These are phyloP conservation scores for Suillus fuscotomentosus DNA, from an alignment of 768 basidiomycete species.

Conservation along the genomic window DNA sequence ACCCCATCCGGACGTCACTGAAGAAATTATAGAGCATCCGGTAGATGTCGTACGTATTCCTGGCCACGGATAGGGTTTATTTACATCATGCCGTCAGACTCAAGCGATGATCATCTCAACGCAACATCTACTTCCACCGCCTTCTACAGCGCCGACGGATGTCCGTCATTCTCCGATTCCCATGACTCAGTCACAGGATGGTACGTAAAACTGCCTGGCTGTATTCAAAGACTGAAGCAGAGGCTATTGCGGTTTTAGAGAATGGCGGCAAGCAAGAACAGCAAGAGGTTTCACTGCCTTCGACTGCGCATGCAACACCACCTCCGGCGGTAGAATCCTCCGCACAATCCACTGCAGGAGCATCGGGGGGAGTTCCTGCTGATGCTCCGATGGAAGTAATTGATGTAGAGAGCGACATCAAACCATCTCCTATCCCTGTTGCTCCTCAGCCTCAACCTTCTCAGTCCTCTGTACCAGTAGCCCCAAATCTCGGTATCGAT, in stretches of 20 bases:
- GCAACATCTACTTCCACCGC: constrained; percentile 63
- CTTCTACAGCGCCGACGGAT: constrained; percentile 23
- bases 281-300: constrained; percentile 32
- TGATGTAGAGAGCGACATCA: constrained; percentile 49
- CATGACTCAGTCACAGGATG: constrained; percentile 25
- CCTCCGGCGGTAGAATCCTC: constrained; percentile 18
- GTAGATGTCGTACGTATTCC: constrained; percentile 46
- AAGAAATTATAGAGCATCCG: constrained; percentile 66
- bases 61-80: neutral
- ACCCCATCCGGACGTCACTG: constrained; percentile 63
- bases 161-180: constrained; percentile 22
- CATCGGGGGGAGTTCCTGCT: constrained; percentile 16
- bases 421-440: constrained; percentile 26
- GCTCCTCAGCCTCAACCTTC: constrained; percentile 21
- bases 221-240: constrained; percentile 12
- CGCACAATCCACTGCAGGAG: constrained; percentile 14
- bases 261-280: constrained; percentile 32
- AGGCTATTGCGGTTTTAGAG: constrained; percentile 22
- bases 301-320: constrained; percentile 31
- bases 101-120: constrained; percentile 91
- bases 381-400: constrained; percentile 43
- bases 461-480: constrained; percentile 21
- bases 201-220: constrained; percentile 10
- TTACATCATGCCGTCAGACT: constrained; percentile 49
- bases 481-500: constrained; percentile 58